These are phyloP conservation scores for Nicotiana sylvestris DNA, from an alignment of 257 asterid species.

Conservation along the genomic window DNA sequence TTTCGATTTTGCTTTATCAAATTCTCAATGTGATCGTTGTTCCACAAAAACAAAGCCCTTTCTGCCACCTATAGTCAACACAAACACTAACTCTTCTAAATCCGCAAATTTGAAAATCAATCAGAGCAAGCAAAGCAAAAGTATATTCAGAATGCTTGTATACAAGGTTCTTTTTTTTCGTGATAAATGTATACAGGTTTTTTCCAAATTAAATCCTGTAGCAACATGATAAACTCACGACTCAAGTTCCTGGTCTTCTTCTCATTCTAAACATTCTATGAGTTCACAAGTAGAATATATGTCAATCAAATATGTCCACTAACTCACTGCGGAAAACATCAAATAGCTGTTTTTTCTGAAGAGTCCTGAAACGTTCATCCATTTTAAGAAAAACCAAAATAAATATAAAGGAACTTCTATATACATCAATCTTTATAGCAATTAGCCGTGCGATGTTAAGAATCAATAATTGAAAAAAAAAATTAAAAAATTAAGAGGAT, in stretches of 20 bases:
- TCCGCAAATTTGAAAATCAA: background rate
- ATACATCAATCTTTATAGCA: background rate
- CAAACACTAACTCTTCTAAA: background rate
- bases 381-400: background rate
- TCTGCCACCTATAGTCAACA: slow-evolving; percentile 61
- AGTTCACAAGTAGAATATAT: background rate
- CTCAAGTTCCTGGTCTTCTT: background rate
- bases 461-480: background rate
- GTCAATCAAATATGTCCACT: background rate
- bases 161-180: background rate
- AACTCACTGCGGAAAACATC: background rate
- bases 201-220: background rate
- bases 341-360: background rate
- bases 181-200: too few species aligned
- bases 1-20: slow-evolving; percentile 64
- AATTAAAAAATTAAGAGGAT: background rate
- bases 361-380: background rate
- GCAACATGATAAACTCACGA: background rate
- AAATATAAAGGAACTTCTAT: background rate
- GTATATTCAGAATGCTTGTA: background rate
- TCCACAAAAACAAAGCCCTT: slow-evolving; percentile 80
- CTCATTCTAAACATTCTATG: background rate
- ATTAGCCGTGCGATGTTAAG: background rate
- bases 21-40: slow-evolving; percentile 73
- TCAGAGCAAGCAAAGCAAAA: background rate